phyloP scores from a whole-genome alignment of 2,329 filamentous ascomycete species.

The Fusarium guadeloupense region DNA sequence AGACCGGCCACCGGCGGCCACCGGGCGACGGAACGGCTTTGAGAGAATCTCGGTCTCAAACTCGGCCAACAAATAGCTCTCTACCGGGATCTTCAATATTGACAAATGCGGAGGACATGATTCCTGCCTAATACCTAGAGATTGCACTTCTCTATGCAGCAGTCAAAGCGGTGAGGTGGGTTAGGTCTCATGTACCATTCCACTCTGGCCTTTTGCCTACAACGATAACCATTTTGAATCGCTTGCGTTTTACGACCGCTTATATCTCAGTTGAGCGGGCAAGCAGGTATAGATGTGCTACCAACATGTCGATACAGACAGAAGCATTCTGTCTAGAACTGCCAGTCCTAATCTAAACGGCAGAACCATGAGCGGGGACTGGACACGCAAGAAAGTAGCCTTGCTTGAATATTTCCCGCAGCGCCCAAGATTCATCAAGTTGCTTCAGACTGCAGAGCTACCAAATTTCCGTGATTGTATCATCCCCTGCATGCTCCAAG shows the following conservation, averaged over 20 bases:
- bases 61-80: slow-evolving; percentile 11
- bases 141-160: background rate
- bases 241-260: slow-evolving; percentile 1
- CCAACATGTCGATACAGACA: background rate
- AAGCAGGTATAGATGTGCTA: slow-evolving; percentile 1
- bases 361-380: slow-evolving; percentile 1
- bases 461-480: slow-evolving; percentile 16
- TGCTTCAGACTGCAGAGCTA: slow-evolving; percentile 8
- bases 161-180: slow-evolving; percentile 8
- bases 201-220: slow-evolving; percentile 1
- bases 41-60: slow-evolving; percentile 14
- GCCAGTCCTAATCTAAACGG: slow-evolving; percentile 1
- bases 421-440: slow-evolving; percentile 5
- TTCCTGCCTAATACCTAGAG: background rate
- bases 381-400: slow-evolving; percentile 6
- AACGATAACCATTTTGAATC: slow-evolving; percentile 7
- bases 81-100: slow-evolving; percentile 6
- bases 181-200: background rate
- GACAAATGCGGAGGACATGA: slow-evolving; percentile 13
- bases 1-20: slow-evolving; percentile 20
- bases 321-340: slow-evolving; percentile 4
- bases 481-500: slow-evolving; percentile 36
- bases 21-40: slow-evolving; percentile 11
- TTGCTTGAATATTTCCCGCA: slow-evolving; percentile 5
- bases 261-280: background rate